Conservation (phyloP, 1,284 basidiomycete species). For the Coniferiporia weirii region DNA sequence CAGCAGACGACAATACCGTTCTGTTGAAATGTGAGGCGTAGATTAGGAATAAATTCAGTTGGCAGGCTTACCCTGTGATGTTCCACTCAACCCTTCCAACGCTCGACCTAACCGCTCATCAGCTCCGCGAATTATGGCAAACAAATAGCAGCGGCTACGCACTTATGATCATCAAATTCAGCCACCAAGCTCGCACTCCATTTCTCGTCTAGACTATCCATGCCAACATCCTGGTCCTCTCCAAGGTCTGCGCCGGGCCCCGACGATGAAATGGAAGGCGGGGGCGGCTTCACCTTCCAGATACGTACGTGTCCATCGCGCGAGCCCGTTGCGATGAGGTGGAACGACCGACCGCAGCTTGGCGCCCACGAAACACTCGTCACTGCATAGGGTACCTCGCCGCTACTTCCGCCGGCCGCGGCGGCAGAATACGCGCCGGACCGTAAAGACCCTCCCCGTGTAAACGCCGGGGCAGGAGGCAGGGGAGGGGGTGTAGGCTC, state of each 20-base stretch:
- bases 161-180: slow-evolving; percentile 85
- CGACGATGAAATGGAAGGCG: slow-evolving; percentile 32
- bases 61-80: slow-evolving; percentile 65
- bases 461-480: slow-evolving; percentile 16
- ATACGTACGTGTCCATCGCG: slow-evolving; percentile 84
- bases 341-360: slow-evolving; percentile 85
- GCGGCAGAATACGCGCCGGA: slow-evolving; percentile 17
- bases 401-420: not conserved
- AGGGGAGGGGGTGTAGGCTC: slow-evolving; percentile 20
- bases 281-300: slow-evolving; percentile 69
- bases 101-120: slow-evolving; percentile 29
- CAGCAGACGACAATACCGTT: slow-evolving; percentile 82
- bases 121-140: slow-evolving; percentile 3
- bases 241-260: slow-evolving; percentile 27
- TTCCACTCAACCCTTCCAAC: slow-evolving; percentile 82
- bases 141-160: slow-evolving; percentile 20
- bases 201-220: slow-evolving; percentile 40
- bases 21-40: slow-evolving; percentile 39
- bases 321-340: slow-evolving; percentile 84
- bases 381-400: slow-evolving; percentile 50
- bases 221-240: slow-evolving; percentile 33
- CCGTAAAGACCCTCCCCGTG: slow-evolving; percentile 15
- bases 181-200: slow-evolving; percentile 77
- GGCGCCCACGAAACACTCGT: slow-evolving; percentile 88
- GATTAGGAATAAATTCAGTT: not conserved